Conservation (phyloP, 345 rosid species). For the Firmiana major region DNA sequence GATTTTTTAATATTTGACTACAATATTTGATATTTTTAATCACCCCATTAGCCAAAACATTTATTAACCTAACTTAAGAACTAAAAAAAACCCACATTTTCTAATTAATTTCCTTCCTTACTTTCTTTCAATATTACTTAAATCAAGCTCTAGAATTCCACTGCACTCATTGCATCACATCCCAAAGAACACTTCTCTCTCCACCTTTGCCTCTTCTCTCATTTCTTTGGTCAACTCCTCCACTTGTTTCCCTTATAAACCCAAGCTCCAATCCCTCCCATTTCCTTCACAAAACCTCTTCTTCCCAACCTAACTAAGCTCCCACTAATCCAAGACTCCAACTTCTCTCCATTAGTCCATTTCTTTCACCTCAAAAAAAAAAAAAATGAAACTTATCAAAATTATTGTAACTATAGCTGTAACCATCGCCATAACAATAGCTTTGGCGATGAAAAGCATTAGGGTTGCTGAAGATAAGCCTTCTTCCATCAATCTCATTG, state of each 20-base stretch:
- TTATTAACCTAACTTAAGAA: background rate
- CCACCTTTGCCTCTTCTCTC: constrained; percentile 40
- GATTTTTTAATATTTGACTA: no score
- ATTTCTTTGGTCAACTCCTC: constrained; percentile 51
- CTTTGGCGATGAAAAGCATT: constrained; percentile 33
- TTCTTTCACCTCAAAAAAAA: constrained; percentile 8
- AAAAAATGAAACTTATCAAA: constrained; percentile 39
- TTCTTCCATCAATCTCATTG: background rate
- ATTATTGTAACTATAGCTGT: constrained; percentile 42
- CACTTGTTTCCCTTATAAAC: constrained; percentile 35
- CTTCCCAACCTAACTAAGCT: background rate
- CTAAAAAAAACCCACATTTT: background rate
- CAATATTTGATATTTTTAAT: background rate
- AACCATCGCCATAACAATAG: constrained; percentile 38
- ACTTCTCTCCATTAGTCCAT: constrained; percentile 10
- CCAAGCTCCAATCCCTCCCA: constrained; percentile 25
- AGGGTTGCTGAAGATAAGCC: constrained; percentile 14
- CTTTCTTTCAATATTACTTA: background rate
- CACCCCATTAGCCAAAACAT: background rate
- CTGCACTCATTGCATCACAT: constrained; percentile 35
- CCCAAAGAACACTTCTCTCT: constrained; percentile 16
- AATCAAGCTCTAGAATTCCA: constrained; percentile 26
- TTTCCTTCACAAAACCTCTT: constrained; percentile 14
- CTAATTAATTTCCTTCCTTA: background rate
- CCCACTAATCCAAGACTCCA: background rate